These are phyloP conservation scores for Corymbia maculata DNA, from an alignment of 345 rosid genomes.

Conservation along the genomic window DNA sequence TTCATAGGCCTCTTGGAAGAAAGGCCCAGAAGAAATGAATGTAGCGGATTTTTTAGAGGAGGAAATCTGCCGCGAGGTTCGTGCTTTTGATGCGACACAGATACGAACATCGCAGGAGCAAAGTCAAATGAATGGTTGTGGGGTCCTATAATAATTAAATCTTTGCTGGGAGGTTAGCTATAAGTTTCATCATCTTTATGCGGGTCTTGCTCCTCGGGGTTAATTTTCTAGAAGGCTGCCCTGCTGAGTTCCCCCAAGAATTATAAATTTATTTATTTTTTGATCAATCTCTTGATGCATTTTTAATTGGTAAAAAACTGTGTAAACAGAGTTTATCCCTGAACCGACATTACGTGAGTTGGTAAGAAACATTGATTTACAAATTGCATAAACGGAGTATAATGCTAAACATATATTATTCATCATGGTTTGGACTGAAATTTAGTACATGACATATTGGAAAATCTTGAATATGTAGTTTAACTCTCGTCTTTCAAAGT, in stretches of 20 bases:
- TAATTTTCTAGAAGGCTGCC: background rate
- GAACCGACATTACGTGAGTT: background rate
- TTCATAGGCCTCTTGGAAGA: background rate
- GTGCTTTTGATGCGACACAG: background rate
- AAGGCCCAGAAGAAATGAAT: background rate
- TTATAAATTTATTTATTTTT: background rate
- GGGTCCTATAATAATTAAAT: background rate
- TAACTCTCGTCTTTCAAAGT: accelerated
- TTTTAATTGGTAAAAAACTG: background rate
- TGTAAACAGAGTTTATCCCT: background rate
- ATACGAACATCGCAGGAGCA: background rate
- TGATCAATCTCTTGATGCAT: background rate
- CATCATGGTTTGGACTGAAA: too few relatives aligned
- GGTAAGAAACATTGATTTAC: background rate
- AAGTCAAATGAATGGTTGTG: background rate
- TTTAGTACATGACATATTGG: accelerated
- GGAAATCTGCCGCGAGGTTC: background rate
- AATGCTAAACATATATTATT: too few relatives aligned
- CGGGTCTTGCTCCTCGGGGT: background rate
- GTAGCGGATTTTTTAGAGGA: background rate
- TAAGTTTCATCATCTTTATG: background rate
- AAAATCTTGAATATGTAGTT: background rate
- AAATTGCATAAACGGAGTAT: too few relatives aligned
- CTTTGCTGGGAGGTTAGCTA: background rate
- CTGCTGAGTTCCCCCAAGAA: background rate